A percentile compares a stretch with the other conserved stretches of the same genome.
Conservation (phyloP, 2,329 filamentous ascomycete species). For the Blastomyces percursus region DNA sequence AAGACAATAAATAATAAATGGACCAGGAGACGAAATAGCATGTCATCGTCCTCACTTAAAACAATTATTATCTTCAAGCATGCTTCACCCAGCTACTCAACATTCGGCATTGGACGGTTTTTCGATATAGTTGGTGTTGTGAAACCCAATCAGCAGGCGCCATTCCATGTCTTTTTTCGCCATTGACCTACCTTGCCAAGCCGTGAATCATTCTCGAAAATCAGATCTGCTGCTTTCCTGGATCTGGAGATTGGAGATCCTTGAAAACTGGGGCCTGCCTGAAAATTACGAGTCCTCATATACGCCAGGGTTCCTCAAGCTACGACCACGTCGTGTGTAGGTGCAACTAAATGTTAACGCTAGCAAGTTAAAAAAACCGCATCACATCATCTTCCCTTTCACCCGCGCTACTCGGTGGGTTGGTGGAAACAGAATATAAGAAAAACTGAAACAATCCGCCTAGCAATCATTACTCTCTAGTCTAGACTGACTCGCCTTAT, state of each 20-base stretch:
- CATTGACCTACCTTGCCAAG: background rate
- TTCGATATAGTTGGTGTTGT: background rate
- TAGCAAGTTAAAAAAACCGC: background rate
- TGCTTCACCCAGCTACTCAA: background rate
- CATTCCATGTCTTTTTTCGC: background rate
- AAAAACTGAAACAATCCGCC: background rate
- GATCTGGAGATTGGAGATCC: background rate
- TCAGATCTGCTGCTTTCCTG: background rate
- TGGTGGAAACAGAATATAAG: background rate
- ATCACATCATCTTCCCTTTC: background rate
- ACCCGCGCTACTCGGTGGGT: too few relatives aligned
- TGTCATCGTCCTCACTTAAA: background rate
- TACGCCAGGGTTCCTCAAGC: background rate
- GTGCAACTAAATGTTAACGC: background rate
- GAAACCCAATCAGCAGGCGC: background rate
- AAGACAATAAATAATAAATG: background rate
- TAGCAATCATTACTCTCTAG: background rate
- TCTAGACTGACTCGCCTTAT: background rate
- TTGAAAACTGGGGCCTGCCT: background rate
- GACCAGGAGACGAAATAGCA: background rate
- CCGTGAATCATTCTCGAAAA: conserved; percentile 2
- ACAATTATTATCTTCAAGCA: background rate
- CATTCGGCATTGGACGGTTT: background rate
- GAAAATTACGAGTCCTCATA: background rate
- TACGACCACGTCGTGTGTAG: background rate